phyloP scores from a whole-genome alignment of 2,329 filamentous ascomycete genomes.

The Thelonectria rubi region DNA sequence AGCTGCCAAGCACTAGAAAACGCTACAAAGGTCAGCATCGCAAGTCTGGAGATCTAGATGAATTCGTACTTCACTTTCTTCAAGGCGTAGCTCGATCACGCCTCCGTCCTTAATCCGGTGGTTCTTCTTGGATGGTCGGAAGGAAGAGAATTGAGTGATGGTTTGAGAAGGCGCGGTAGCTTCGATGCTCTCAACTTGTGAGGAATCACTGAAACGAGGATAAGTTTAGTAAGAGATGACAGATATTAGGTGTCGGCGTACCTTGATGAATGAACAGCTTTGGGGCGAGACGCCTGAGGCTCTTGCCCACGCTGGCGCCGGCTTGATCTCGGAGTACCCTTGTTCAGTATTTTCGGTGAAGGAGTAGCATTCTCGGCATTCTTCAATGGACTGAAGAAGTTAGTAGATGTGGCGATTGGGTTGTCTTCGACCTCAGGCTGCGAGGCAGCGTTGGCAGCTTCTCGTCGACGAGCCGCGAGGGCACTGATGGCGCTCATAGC shows the following conservation, averaged over 20 bases:
- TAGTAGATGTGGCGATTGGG: slow-evolving; percentile 33
- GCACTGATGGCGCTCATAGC: slow-evolving; percentile 51
- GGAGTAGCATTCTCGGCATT: slow-evolving; percentile 22
- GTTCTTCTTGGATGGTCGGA: slow-evolving; percentile 57
- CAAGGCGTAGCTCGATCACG: slow-evolving; percentile 53
- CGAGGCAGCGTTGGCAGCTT: slow-evolving; percentile 28
- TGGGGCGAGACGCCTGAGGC: slow-evolving; percentile 23
- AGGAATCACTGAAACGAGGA: slow-evolving; percentile 12
- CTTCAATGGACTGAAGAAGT: slow-evolving; percentile 45
- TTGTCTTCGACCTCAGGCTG: slow-evolving; percentile 34
- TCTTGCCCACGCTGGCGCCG: slow-evolving; percentile 25
- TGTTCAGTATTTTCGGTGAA: slow-evolving; percentile 32
- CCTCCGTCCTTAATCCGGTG: slow-evolving; percentile 52
- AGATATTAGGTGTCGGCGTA: slow-evolving; percentile 14
- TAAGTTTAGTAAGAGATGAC: background rate
- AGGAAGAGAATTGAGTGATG: slow-evolving; percentile 54
- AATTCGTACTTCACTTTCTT: slow-evolving; percentile 58
- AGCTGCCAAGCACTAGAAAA: slow-evolving; percentile 73
- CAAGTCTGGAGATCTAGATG: too few species aligned
- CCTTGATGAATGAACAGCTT: slow-evolving; percentile 23
- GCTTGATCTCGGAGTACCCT: slow-evolving; percentile 24
- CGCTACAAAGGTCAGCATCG: slow-evolving; percentile 54
- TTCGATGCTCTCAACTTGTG: slow-evolving; percentile 12
- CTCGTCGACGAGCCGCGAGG: slow-evolving; percentile 48
- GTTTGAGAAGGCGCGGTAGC: slow-evolving; percentile 9